These are phyloP conservation scores for Lunasporangiospora selenospora DNA, from an alignment of 192 early-diverging fungal species.

Conservation along the genomic window DNA sequence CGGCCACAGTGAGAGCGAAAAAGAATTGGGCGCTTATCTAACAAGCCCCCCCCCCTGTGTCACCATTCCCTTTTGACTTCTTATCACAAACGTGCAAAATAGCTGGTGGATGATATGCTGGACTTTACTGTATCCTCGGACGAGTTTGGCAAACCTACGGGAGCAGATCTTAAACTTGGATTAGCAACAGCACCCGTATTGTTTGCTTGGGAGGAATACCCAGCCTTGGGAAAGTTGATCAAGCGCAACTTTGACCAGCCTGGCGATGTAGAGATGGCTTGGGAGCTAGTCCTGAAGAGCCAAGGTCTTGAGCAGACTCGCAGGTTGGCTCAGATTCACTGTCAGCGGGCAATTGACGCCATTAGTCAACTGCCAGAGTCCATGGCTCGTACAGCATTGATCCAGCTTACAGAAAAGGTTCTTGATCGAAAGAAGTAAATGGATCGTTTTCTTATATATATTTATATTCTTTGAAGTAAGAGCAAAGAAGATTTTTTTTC, in stretches of 20 bases:
- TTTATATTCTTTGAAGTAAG: background rate
- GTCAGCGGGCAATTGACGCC: conserved; percentile 75
- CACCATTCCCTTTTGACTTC: too few relatives aligned
- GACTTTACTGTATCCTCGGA: conserved; percentile 83
- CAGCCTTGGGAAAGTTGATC: conserved; percentile 83
- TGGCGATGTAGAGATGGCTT: conserved; percentile 82
- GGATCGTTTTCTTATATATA: background rate
- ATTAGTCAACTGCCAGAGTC: conserved; percentile 73
- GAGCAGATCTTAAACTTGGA: conserved; percentile 88
- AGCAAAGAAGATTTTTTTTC: background rate
- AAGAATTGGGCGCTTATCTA: too few relatives aligned
- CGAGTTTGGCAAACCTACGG: conserved; percentile 89
- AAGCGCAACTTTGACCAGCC: conserved; percentile 82
- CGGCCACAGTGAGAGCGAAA: too few relatives aligned
- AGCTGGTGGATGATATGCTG: conserved; percentile 90
- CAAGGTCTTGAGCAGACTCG: conserved; percentile 80
- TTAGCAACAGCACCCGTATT: conserved; percentile 94
- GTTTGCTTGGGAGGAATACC: conserved; percentile 89
- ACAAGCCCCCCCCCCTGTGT: too few relatives aligned
- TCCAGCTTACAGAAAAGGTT: conserved; percentile 82
- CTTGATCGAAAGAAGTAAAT: conserved; percentile 79
- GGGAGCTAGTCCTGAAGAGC: conserved; percentile 79
- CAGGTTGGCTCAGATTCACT: conserved; percentile 77
- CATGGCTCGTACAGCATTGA: conserved; percentile 77
- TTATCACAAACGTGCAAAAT: conserved; percentile 9